A percentile compares a stretch with the other conserved stretches of the same genome.
These are phyloP conservation scores for Iris macrosiphon DNA, from an alignment of 106 monocot species.

Conservation along the genomic window DNA sequence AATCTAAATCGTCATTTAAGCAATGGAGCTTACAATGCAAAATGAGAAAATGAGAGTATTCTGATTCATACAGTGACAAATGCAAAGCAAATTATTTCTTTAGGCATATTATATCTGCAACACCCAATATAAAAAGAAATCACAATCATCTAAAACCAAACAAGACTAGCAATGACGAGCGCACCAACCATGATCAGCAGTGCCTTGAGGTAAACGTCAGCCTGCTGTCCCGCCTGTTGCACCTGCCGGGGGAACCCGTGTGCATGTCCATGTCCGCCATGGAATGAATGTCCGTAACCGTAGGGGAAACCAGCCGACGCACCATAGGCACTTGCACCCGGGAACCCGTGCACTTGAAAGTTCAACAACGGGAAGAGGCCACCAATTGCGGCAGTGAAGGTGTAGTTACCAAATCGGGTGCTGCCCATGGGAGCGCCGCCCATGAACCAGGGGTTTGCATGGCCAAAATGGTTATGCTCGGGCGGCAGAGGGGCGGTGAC, in stretches of 20 bases:
- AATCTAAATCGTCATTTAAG: too few species aligned
- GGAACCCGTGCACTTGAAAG: conserved; percentile 52
- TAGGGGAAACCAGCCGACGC: conserved; percentile 33
- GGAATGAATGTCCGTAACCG: conserved; percentile 28
- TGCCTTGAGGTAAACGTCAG: conserved; percentile 26
- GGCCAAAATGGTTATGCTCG: conserved; percentile 35
- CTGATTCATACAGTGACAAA: too few species aligned
- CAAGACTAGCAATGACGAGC: conserved; percentile 31
- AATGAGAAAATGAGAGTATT: too few species aligned
- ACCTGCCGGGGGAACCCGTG: conserved; percentile 24
- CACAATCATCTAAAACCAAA: conserved; percentile 30
- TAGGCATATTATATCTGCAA: too few species aligned
- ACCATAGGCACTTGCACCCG: conserved; percentile 34
- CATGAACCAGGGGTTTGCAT: conserved; percentile 37
- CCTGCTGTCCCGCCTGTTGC: conserved; percentile 28
- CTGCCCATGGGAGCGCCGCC: conserved; percentile 18
- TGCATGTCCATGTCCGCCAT: conserved; percentile 30
- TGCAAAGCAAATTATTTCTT: too few species aligned
- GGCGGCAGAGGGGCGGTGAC: conserved; percentile 42
- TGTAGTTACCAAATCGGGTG: conserved; percentile 40
- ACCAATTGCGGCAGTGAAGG: conserved; percentile 47
- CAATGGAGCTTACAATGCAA: too few species aligned
- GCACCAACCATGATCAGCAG: conserved; percentile 32
- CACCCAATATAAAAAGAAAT: too few species aligned
- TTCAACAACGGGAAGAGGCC: conserved; percentile 42